These are phyloP conservation scores for Ceratobasidium sp. DNA, from an alignment of 1,284 basidiomycete species.

Conservation along the genomic window DNA sequence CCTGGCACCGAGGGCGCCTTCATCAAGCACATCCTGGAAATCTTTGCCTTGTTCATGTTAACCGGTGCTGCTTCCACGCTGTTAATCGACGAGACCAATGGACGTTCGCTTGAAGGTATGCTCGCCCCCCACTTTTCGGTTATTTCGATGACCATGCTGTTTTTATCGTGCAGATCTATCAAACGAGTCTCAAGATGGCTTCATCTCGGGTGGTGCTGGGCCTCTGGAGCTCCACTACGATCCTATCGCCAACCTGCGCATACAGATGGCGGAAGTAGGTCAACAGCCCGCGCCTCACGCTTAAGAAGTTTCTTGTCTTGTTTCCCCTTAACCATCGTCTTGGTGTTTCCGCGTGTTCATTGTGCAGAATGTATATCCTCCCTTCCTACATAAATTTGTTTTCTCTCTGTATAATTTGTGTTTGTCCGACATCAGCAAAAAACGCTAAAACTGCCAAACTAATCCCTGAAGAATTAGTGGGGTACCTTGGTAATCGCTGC, in stretches of 20 bases:
- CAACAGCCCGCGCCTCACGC: too few species aligned
- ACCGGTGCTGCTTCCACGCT: slow-evolving; percentile 81
- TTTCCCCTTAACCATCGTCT: too few species aligned
- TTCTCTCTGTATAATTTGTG: too few species aligned
- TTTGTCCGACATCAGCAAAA: too few species aligned
- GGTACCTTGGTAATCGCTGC: too few species aligned
- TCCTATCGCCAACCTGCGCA: slow-evolving; percentile 7
- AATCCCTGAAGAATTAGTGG: too few species aligned
- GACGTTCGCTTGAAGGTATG: slow-evolving; percentile 69
- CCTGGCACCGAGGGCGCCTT: slow-evolving; percentile 67
- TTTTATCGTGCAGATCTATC: slow-evolving; percentile 43
- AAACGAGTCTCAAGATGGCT: slow-evolving; percentile 50
- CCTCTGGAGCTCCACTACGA: slow-evolving; percentile 28
- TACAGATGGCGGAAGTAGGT: not conserved
- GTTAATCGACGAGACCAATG: slow-evolving; percentile 80
- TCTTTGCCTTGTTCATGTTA: slow-evolving; percentile 83
- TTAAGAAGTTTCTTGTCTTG: too few species aligned
- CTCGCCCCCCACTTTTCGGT: too few species aligned
- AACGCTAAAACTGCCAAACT: too few species aligned
- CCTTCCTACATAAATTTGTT: too few species aligned
- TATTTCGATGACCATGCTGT: not conserved
- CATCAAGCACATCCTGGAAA: slow-evolving; percentile 71
- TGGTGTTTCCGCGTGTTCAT: too few species aligned
- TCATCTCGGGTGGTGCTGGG: slow-evolving; percentile 44
- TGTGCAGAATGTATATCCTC: too few species aligned